A percentile compares a stretch with the other conserved stretches of the same genome.
These are phyloP conservation scores for Xylaria longipes DNA, from an alignment of 495 filamentous ascomycete genomes.

Conservation along the genomic window DNA sequence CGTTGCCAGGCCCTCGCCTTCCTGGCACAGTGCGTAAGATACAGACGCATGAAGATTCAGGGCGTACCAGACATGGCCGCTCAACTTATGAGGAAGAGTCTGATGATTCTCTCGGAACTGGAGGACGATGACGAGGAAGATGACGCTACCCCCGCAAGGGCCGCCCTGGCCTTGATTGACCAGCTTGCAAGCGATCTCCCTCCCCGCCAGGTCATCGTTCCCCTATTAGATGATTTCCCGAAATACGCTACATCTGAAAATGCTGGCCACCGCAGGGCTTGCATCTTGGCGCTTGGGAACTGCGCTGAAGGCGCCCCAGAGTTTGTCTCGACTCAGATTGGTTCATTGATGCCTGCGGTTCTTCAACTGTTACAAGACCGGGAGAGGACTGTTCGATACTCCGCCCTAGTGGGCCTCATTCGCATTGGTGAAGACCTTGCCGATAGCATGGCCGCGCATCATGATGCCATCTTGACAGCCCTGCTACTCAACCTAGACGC, in stretches of 20 bases:
- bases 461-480: conserved; percentile 79
- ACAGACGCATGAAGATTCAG: conserved; percentile 95
- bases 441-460: conserved; percentile 83
- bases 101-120: conserved; percentile 89
- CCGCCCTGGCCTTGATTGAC: conserved; percentile 87
- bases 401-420: conserved; percentile 83
- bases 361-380: conserved; percentile 83
- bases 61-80: conserved; percentile 76
- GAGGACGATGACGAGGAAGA: conserved; percentile 84
- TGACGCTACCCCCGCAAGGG: conserved; percentile 84
- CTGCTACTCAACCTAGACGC: conserved; percentile 88
- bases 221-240: conserved; percentile 82
- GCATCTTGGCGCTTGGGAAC: conserved; percentile 89
- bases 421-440: conserved; percentile 91
- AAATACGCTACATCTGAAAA: conserved; percentile 75
- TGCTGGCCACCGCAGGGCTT: conserved; percentile 82
- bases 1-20: conserved; percentile 90
- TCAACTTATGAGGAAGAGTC: conserved; percentile 81
- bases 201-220: conserved; percentile 93
- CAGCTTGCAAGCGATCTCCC: conserved; percentile 86
- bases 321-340: conserved; percentile 89
- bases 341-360: conserved; percentile 83
- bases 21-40: conserved; percentile 88
- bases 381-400: conserved; percentile 81
- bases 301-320: conserved; percentile 96